Evolutionary conservation across 2,329 filamentous ascomycete genomes (phyloP).

Genomic region (Sarocladium strictum): DNA sequence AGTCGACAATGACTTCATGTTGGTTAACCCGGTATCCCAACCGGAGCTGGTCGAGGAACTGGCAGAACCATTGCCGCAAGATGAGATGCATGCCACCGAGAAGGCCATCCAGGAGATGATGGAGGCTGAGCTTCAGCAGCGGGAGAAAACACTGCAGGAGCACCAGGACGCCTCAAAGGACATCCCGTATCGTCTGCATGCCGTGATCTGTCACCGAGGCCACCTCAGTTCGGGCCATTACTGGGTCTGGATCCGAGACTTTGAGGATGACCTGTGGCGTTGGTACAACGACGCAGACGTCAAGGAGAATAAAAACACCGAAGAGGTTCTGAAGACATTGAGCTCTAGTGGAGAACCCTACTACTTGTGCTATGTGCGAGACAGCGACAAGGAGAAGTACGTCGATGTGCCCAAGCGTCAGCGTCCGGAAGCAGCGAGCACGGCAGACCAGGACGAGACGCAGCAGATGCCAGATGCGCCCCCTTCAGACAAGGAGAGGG

Average conservation of each 20-base stretch:
- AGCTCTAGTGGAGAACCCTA: slow-evolving; percentile 70
- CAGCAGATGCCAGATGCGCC: slow-evolving; percentile 2
- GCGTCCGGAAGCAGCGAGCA: slow-evolving; percentile 13
- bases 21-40: slow-evolving; percentile 17
- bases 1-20: slow-evolving; percentile 28
- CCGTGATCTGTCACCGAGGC: slow-evolving; percentile 87
- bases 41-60: background rate
- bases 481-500: background rate
- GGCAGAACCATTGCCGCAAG: background rate
- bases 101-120: slow-evolving; percentile 35
- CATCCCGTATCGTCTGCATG: slow-evolving; percentile 76
- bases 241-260: slow-evolving; percentile 95
- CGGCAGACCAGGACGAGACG: slow-evolving; percentile 13
- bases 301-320: slow-evolving; percentile 51
- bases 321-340: slow-evolving; percentile 63
- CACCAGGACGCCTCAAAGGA: slow-evolving; percentile 47
- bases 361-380: slow-evolving; percentile 76
- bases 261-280: slow-evolving; percentile 74
- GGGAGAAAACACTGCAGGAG: slow-evolving; percentile 20
- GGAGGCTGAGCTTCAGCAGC: slow-evolving; percentile 31
- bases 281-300: slow-evolving; percentile 91
- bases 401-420: slow-evolving; percentile 40
- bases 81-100: slow-evolving; percentile 16
- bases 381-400: slow-evolving; percentile 52
- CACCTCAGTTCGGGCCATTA: slow-evolving; percentile 76